These are phyloP conservation scores for Glebionis coronaria DNA, from an alignment of 129 eudicot species.

Conservation along the genomic window DNA sequence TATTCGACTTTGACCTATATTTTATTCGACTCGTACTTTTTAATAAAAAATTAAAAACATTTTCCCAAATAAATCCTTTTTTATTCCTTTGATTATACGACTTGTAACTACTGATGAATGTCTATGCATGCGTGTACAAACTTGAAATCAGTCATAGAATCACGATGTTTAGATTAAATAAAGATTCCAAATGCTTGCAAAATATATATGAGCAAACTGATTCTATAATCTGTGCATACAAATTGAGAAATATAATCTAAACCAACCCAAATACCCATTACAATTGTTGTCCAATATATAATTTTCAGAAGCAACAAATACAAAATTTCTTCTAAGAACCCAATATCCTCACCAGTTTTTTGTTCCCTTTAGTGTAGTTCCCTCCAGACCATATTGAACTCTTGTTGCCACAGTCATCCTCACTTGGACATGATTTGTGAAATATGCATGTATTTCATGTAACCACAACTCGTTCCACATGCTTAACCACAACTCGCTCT, in stretches of 20 bases:
- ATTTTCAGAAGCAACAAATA: too few species aligned
- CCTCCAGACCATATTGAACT: slow-evolving; percentile 27
- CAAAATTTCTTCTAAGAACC: too few species aligned
- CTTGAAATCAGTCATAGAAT: too few species aligned
- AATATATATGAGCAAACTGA: slow-evolving; percentile 6
- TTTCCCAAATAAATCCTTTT: too few species aligned
- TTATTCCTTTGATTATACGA: too few species aligned
- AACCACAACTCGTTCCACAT: neutral
- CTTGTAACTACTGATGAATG: too few species aligned
- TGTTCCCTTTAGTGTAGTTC: slow-evolving; percentile 22
- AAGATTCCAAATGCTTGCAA: slow-evolving; percentile 17
- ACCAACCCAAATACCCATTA: slow-evolving; percentile 11
- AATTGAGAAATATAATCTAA: slow-evolving; percentile 16
- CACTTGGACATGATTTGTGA: neutral
- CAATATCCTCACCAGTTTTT: neutral
- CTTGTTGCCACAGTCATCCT: slow-evolving; percentile 26
- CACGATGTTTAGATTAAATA: neutral
- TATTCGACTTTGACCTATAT: too few species aligned
- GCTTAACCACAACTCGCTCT: slow-evolving; percentile 6
- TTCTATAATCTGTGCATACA: slow-evolving; percentile 8
- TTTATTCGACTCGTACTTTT: too few species aligned
- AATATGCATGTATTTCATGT: neutral
- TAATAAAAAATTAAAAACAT: too few species aligned
- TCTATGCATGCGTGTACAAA: too few species aligned
- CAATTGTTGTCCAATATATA: too few species aligned